These are phyloP conservation scores for Nicotiana undulata DNA, from an alignment of 257 asterid genomes.

Conservation along the genomic window DNA sequence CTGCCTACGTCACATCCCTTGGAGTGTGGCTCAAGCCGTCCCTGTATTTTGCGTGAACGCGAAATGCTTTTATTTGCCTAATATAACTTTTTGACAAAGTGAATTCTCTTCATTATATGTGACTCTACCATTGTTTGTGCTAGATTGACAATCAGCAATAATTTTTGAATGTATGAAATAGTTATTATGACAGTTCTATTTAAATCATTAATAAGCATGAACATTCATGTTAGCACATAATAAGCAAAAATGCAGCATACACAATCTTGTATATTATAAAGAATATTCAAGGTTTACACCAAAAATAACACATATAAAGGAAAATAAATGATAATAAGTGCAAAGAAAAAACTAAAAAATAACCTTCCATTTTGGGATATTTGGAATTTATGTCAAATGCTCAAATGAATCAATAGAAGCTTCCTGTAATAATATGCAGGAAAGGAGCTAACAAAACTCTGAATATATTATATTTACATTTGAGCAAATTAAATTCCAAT, in stretches of 20 bases:
- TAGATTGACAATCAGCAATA: background rate
- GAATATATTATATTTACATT: conserved; percentile 1
- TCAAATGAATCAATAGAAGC: background rate
- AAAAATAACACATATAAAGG: background rate
- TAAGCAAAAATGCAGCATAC: background rate
- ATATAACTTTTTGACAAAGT: no score
- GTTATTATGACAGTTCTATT: background rate
- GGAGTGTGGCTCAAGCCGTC: no score
- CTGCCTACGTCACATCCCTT: no score
- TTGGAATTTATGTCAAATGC: background rate
- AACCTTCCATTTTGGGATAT: conserved; percentile 2
- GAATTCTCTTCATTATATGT: no score
- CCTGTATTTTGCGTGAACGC: no score
- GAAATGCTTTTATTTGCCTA: no score
- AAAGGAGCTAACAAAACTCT: background rate
- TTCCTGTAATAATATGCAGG: background rate
- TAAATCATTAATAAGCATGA: background rate
- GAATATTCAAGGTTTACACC: background rate
- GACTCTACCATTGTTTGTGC: no score
- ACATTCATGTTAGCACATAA: background rate
- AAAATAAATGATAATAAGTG: background rate
- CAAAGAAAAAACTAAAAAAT: background rate
- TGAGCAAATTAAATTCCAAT: background rate
- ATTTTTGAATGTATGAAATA: background rate
- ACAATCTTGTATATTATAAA: background rate